Conservation (phyloP, 2,329 filamentous ascomycete species). For the Thelonectria blattea region DNA sequence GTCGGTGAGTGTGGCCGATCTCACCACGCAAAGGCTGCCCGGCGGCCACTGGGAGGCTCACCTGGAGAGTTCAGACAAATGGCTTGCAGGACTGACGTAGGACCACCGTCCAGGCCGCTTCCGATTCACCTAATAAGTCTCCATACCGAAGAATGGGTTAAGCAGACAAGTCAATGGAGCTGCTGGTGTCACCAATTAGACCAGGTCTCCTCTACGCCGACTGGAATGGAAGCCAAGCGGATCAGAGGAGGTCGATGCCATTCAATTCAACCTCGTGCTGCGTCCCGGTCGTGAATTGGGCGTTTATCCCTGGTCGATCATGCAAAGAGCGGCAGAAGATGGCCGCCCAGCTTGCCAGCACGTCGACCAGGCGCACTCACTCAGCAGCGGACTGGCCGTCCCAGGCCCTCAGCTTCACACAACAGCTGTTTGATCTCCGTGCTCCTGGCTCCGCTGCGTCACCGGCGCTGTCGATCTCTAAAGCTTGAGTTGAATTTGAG, state of each 20-base stretch:
- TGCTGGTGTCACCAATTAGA: not conserved
- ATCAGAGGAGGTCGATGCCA: not conserved
- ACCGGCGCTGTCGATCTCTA: constrained; percentile 4
- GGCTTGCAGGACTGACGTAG: not conserved
- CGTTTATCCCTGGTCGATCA: too few relatives aligned
- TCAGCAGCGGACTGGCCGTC: not conserved
- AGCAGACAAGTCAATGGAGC: not conserved
- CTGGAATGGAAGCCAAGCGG: not conserved
- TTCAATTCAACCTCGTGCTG: not conserved
- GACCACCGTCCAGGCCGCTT: not conserved
- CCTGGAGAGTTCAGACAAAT: not conserved
- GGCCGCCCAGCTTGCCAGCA: too few relatives aligned
- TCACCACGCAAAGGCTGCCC: constrained; percentile 11
- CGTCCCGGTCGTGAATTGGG: too few relatives aligned
- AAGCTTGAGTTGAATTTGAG: not conserved
- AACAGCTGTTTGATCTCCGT: constrained; percentile 1
- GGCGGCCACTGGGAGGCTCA: not conserved
- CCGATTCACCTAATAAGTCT: not conserved
- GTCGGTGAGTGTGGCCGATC: constrained; percentile 22
- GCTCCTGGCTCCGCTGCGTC: not conserved
- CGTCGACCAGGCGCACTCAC: not conserved
- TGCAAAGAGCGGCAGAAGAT: too few relatives aligned
- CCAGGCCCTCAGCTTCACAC: not conserved
- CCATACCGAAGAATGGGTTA: not conserved
- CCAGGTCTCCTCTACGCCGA: not conserved